phyloP scores from a whole-genome alignment of 306 rosid genomes.

The Senna tora region DNA sequence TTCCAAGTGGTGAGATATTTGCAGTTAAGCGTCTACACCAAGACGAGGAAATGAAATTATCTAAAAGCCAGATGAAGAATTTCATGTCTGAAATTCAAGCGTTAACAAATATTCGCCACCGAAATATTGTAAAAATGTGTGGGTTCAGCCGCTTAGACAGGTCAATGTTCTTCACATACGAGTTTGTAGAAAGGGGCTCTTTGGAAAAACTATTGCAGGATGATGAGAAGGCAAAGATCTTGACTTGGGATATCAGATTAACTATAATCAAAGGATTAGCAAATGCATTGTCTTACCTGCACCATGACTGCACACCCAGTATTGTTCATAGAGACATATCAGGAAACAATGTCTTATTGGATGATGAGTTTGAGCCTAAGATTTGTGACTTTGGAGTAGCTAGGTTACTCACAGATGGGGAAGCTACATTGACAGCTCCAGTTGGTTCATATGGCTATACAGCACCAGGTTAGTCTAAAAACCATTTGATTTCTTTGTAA shows the following conservation, averaged over 20 bases:
- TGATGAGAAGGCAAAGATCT: constrained; percentile 30
- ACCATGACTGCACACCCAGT: constrained; percentile 38
- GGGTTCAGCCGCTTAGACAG: constrained; percentile 34
- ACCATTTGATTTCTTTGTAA: neutral
- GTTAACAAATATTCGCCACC: constrained; percentile 31
- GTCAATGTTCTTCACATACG: constrained; percentile 34
- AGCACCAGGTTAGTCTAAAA: constrained; percentile 43
- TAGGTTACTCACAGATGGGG: constrained; percentile 32
- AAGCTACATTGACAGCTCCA: constrained; percentile 39
- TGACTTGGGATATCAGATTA: constrained; percentile 41
- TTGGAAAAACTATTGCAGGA: constrained; percentile 23
- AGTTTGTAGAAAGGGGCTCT: constrained; percentile 36
- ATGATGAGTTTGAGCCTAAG: constrained; percentile 35
- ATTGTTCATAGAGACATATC: constrained; percentile 44
- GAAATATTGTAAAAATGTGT: constrained; percentile 39
- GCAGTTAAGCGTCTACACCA: constrained; percentile 41
- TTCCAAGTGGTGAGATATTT: constrained; percentile 35
- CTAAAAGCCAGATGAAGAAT: constrained; percentile 28
- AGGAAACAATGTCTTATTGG: constrained; percentile 37
- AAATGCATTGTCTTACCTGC: constrained; percentile 42
- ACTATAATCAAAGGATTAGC: constrained; percentile 40
- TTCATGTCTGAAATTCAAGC: constrained; percentile 38
- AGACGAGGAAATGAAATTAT: constrained; percentile 25
- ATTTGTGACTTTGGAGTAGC: constrained; percentile 41
- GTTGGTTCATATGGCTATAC: constrained; percentile 42